These are phyloP conservation scores for Colletotrichum filicis DNA, from an alignment of 2,329 filamentous ascomycete species.

Conservation along the genomic window DNA sequence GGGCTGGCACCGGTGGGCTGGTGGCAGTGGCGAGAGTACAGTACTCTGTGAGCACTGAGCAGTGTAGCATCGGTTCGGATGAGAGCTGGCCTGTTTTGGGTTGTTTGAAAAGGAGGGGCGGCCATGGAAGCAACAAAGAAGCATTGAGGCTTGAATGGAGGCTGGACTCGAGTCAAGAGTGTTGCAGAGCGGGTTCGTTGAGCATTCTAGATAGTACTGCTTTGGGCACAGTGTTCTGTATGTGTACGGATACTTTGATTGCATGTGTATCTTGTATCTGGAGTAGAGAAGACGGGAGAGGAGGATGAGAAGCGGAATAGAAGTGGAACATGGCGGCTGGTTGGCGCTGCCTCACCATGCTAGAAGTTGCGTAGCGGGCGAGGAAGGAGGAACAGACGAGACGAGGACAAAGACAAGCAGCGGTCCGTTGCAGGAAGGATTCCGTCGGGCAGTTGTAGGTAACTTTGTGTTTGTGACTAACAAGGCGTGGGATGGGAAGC, in stretches of 20 bases:
- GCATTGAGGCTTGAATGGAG: background rate
- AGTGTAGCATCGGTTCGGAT: background rate
- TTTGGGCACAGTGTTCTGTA: background rate
- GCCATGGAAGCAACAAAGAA: slow-evolving; percentile 22
- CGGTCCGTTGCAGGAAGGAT: slow-evolving; percentile 10
- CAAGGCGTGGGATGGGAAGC: background rate
- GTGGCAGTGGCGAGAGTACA: background rate
- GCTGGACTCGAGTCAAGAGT: background rate
- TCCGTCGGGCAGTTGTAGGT: background rate
- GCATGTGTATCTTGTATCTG: too few species aligned
- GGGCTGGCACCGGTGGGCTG: background rate
- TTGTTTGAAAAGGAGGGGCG: slow-evolving; percentile 14
- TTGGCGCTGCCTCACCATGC: slow-evolving; percentile 6
- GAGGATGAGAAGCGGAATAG: background rate
- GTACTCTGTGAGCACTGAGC: background rate
- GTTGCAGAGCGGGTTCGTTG: background rate
- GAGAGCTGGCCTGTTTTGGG: slow-evolving; percentile 1
- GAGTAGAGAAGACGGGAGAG: too few species aligned
- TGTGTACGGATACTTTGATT: too few species aligned
- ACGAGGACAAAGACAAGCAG: background rate
- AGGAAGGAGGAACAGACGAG: background rate
- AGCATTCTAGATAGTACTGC: background rate
- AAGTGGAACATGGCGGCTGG: background rate
- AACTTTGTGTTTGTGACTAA: background rate
- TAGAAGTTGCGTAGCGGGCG: background rate